These are phyloP conservation scores for Poronia punctata DNA, from an alignment of 495 filamentous ascomycete species.

Conservation along the genomic window DNA sequence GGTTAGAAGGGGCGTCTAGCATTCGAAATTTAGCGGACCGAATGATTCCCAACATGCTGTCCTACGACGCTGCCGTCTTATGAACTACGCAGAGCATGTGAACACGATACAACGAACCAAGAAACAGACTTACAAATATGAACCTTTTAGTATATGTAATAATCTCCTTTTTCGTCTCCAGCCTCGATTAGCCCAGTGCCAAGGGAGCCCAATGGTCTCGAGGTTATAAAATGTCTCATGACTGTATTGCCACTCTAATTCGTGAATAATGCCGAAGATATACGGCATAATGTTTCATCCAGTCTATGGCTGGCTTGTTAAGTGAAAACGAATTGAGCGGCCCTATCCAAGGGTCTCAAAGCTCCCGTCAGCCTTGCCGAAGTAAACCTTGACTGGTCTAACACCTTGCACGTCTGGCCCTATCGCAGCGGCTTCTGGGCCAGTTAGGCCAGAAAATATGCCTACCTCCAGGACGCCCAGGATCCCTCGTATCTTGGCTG, in stretches of 20 bases:
- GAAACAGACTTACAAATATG: conserved; percentile 15
- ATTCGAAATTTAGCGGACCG: too few species aligned
- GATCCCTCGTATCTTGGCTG: conserved; percentile 67
- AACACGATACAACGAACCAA: conserved; percentile 8
- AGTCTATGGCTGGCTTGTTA: too few species aligned
- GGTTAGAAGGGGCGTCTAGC: not conserved
- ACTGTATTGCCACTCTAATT: too few species aligned
- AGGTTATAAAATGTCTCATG: too few species aligned
- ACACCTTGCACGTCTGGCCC: conserved; percentile 63
- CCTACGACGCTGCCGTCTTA: conserved; percentile 11
- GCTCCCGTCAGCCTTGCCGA: conserved; percentile 78
- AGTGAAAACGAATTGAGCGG: not conserved
- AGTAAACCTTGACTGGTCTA: conserved; percentile 89
- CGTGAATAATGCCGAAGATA: too few species aligned
- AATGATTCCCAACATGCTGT: conserved; percentile 23
- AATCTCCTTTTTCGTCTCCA: conserved; percentile 6
- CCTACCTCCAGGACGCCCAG: conserved; percentile 88
- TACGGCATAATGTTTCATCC: too few species aligned
- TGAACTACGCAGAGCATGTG: conserved; percentile 13
- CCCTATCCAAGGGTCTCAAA: conserved; percentile 37
- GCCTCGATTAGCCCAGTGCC: conserved; percentile 11
- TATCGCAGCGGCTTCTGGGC: conserved; percentile 52
- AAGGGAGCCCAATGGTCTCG: conserved; percentile 8
- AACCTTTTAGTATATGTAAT: conserved; percentile 26
- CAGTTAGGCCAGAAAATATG: conserved; percentile 75